Base-by-base conservation (phyloP, 768 basidiomycete species). In the Lyophyllum atratum region DNA sequence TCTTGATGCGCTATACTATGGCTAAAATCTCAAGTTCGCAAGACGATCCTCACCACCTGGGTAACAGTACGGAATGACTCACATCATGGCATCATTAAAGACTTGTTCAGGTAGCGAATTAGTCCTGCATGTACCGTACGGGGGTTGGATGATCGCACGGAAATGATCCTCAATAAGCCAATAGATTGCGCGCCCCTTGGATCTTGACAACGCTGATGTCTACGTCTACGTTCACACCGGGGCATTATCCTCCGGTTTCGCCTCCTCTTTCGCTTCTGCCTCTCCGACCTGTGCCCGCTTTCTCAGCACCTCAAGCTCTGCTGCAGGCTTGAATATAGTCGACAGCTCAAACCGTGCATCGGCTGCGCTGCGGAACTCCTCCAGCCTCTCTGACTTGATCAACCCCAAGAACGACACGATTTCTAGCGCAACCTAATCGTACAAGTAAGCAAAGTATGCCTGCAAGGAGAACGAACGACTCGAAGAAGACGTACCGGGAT, bases 291-390 rank as follows among this genome's bases (percentile, higher is more conserved):
- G 33, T 4, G 70, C 72, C 33, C 63, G 56, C 44, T 68, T 68
- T 26, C 66, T 72, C 62, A 86, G 64, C 39, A 56, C 68, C 4
- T 64, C 75, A 26, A 85, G 72, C 61, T 93, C 86, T 29, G 76
- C 76, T 2, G 64, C 60, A 2, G 76, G 68, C 71, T 84, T 86
- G 76, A 94, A 93, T 24, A 85, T 72, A 7, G 86, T 89, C 19
- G 91, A 86, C 22, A 86, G 69, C 43, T 70, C 71, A 70, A 89
- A 92, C 59, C 70, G 80, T 15, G 56, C 61, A 48, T 82, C 77
- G 54, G 85, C 88, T 5, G 74, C 75, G 39, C 69, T 62, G 28
- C 84, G 76, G 76, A 89, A 91, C 65, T 90, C 89, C 17, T 85
- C 84, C 1, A 69, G 69, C 4, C 86, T 79, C 2, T 74, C 58